Base-by-base conservation (phyloP, 2,329 filamentous ascomycete species). In the Immersiporthe knoxdaviesiana region DNA sequence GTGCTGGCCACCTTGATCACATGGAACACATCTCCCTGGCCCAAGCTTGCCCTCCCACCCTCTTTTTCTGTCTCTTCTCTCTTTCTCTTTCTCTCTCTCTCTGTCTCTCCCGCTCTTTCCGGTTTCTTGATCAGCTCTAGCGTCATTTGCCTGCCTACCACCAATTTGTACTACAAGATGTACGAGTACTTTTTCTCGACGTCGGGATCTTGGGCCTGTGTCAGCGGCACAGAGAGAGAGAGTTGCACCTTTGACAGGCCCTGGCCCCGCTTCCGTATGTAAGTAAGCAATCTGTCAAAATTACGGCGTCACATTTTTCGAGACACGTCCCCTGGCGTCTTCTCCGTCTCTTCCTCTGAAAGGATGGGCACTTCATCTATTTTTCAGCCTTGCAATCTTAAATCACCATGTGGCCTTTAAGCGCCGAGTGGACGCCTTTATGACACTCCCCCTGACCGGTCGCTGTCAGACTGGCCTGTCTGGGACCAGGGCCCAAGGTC, bases 271-370 rank as follows among this genome's bases (percentile, higher is more conserved):
- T 44, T 62, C 41, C 18, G 30, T 41, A 54, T 54, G 30, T 41
- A 54, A 54, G 44, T 56, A 66, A 61, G 50, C 32, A 60, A 47
- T 65, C 44, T 47, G 44, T 47, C 44, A 47, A 68, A 71, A 67
- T 71, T 69, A 63, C 69, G 69, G 67, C 67, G 67, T 71, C 47
- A 52, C 69, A 71, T 67, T 54, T 66, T 32, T n/a, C n/a, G 41
- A 52, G 47, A 56, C 44, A 41, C 30, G 24, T n/a, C n/a, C n/a
- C 67, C 63, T 50, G 41, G 41, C 61, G 54, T 44, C 52, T 68
- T 37, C n/a, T n/a, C n/a, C n/a, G 35, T 35, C 35, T 35, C 4
- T 35, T n/a, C n/a, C 35, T 35, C 35, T 35, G 35, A 4, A 30
- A 58, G 64, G 66, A 56, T 67, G 27, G 50, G 16, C 65, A 37